These are phyloP conservation scores for Pyrenula aspistea DNA, from an alignment of 495 filamentous ascomycete species.

Conservation along the genomic window DNA sequence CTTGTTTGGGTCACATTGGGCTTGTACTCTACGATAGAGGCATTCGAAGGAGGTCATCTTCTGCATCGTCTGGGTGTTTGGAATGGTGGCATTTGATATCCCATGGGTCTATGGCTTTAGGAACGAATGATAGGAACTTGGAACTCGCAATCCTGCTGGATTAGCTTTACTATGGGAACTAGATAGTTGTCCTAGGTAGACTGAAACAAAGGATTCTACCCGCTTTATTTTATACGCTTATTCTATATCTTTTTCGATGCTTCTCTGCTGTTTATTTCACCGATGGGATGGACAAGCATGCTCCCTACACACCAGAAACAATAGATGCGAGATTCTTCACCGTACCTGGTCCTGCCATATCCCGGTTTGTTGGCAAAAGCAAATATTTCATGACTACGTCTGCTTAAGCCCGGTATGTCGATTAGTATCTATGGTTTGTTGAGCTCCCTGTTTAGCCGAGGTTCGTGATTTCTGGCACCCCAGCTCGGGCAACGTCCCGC, in stretches of 20 bases:
- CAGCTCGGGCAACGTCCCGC: not conserved
- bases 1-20: not conserved
- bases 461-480: not conserved
- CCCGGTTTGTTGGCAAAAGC: no score
- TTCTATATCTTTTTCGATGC: not conserved
- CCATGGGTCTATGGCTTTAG: not conserved
- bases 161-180: not conserved
- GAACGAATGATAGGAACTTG: not conserved
- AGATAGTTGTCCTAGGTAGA: not conserved
- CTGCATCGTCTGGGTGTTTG: not conserved
- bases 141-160: not conserved
- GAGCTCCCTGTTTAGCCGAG: not conserved
- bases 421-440: no score
- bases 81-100: not conserved
- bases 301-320: no score
- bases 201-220: conserved; percentile 1
- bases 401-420: no score
- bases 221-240: not conserved
- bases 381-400: no score
- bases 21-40: not conserved
- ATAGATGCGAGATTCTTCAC: no score
- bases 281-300: no score
- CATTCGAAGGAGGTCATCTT: not conserved
- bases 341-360: no score
- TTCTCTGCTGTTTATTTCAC: no score